These are phyloP conservation scores for Penicillium sp. DNA, from an alignment of 2,329 filamentous ascomycete genomes.

Conservation along the genomic window DNA sequence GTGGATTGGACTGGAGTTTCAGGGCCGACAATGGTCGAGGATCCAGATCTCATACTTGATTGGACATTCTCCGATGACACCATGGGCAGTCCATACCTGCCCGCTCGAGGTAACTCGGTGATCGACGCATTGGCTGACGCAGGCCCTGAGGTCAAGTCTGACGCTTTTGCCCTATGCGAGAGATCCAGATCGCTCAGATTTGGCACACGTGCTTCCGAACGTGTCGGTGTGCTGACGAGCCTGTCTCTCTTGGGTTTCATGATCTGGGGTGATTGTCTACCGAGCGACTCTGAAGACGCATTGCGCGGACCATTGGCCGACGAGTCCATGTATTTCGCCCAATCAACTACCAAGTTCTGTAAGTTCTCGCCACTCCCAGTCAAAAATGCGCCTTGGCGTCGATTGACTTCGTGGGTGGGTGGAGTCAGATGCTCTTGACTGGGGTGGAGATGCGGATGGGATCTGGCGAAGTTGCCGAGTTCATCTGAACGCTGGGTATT, in stretches of 20 bases:
- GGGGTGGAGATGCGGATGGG: constrained; percentile 11
- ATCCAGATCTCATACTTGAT: constrained; percentile 1
- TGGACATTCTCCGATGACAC: constrained; percentile 17
- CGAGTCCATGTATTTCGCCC: constrained; percentile 13
- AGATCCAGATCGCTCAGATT: constrained; percentile 34
- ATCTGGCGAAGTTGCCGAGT: constrained; percentile 2
- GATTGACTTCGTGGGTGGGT: not conserved
- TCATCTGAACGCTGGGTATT: not conserved
- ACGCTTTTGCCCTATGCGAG: constrained; percentile 27
- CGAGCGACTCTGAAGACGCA: constrained; percentile 19
- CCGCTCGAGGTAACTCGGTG: constrained; percentile 19
- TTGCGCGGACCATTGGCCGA: constrained; percentile 3
- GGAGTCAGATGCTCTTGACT: not conserved
- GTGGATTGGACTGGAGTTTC: not conserved
- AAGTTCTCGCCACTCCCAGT: not conserved
- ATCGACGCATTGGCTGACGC: constrained; percentile 24
- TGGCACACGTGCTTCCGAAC: constrained; percentile 22
- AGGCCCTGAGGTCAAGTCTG: constrained; percentile 22
- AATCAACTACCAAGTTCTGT: constrained; percentile 8
- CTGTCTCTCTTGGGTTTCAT: constrained; percentile 27
- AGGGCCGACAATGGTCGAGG: not conserved
- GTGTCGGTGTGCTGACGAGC: constrained; percentile 10
- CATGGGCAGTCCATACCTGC: constrained; percentile 11
- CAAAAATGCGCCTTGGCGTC: not conserved
- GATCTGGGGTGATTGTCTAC: constrained; percentile 17